Base-by-base conservation (phyloP, 495 filamentous ascomycete genomes). In the Penicillium samsonianum region DNA sequence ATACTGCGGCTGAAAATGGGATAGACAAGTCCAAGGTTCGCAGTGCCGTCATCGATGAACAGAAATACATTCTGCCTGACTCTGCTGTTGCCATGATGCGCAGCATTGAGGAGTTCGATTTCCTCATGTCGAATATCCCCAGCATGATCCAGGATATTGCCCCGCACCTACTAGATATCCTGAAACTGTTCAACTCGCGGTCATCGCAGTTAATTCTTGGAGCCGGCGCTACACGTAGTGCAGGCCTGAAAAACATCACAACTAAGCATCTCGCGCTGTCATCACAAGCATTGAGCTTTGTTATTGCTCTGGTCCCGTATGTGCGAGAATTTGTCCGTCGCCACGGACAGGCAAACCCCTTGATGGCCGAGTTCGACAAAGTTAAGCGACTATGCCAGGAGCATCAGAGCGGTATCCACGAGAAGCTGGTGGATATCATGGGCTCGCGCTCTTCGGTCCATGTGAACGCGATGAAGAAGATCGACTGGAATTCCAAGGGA, bases 361-460 rank as follows among this genome's bases (percentile, higher is more conserved):
- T 92, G 26, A 88, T 95, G 78, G 86, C 83, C 33, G 94, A 98
- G 64, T 98, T 96, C 59, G 94, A 98, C 72, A 96, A 92, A 77
- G 87, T 96, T 52, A 88, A 88, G 60, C 83, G 94, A 37, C 78
- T 90, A 7, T 93, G 88, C 62, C 90, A 96, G 64, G 94, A 99
- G 64, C 94, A 98, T 69, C 94, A 97, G 67, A 84, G 84, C 31
- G 90, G 84, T 59, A 98, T 98, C 54, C 90, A 96, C 65, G 91
- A 96, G 51, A 99, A 99, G 67, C 78, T 99, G 0, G 89, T 96
- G 16, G 92, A 96, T 55, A 98, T 99, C 58, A 97, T 98, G 92
- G 86, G 86, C 46, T 86, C 84, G 12, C 84, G 94, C 1, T 89
- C 89, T 7, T 72, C 82, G 2, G 73, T 83, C 0, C 91, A 90